Conservation (phyloP, 768 basidiomycete genomes). For the Mycena pura region DNA sequence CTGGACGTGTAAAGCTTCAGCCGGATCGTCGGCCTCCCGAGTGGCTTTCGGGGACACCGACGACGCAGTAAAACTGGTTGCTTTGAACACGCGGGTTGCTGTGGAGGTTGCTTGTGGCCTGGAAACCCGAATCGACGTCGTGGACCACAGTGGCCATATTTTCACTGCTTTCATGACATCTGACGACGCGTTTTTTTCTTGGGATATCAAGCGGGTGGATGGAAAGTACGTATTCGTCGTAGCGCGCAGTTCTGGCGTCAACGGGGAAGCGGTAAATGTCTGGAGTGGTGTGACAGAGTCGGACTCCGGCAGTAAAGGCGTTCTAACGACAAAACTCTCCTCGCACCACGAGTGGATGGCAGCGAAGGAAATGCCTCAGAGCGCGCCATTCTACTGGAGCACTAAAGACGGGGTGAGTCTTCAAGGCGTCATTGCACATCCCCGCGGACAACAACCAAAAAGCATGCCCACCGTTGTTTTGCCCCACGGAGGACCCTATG, state of each 20-base stretch:
- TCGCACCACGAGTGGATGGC: slow-evolving; percentile 21
- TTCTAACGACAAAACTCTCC: slow-evolving; percentile 19
- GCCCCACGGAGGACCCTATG: slow-evolving; percentile 22
- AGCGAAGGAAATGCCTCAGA: slow-evolving; percentile 15
- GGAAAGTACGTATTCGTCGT: slow-evolving; percentile 19
- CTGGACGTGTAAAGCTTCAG: background rate
- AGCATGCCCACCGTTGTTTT: slow-evolving; percentile 19
- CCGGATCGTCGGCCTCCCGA: background rate
- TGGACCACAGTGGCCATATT: background rate
- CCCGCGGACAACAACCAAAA: slow-evolving; percentile 2
- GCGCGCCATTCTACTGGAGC: slow-evolving; percentile 22
- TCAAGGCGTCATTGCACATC: slow-evolving; percentile 15
- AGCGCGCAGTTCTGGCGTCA: slow-evolving; percentile 20
- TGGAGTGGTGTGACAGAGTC: slow-evolving; percentile 12
- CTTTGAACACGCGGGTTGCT: slow-evolving; percentile 1
- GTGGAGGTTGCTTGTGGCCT: slow-evolving; percentile 22
- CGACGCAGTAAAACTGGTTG: background rate
- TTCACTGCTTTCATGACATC: slow-evolving; percentile 17
- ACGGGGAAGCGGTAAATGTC: slow-evolving; percentile 18
- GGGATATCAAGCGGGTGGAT: slow-evolving; percentile 17
- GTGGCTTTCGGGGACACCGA: slow-evolving; percentile 18
- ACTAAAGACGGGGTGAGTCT: slow-evolving; percentile 14
- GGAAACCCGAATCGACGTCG: slow-evolving; percentile 18
- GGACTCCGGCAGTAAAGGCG: background rate
- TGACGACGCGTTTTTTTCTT: slow-evolving; percentile 14